Evolutionary conservation across 2,329 filamentous ascomycete species (phyloP).

Genomic region (Trichoderma sp.): DNA sequence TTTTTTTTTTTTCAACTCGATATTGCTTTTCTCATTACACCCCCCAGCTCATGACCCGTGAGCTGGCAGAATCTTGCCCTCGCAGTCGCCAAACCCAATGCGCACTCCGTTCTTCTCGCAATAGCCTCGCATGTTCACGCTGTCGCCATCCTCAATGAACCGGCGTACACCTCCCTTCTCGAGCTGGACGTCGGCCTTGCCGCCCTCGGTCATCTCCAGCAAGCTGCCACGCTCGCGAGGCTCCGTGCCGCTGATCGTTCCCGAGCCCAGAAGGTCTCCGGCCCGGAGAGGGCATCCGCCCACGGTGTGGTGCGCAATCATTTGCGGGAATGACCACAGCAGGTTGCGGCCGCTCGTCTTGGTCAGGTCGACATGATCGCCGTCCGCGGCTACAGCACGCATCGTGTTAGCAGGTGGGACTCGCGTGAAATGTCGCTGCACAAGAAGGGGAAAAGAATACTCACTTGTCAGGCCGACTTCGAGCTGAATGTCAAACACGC

Average conservation of each 20-base stretch:
- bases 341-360: slow-evolving; percentile 50
- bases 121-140: slow-evolving; percentile 65
- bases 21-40: slow-evolving; percentile 6
- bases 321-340: slow-evolving; percentile 80
- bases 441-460: slow-evolving; percentile 28
- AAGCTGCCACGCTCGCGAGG: slow-evolving; percentile 68
- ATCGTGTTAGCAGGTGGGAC: background rate
- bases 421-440: too few species aligned
- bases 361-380: slow-evolving; percentile 40
- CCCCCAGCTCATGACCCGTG: background rate
- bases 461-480: slow-evolving; percentile 46
- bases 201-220: slow-evolving; percentile 71
- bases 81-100: slow-evolving; percentile 71
- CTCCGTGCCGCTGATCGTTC: slow-evolving; percentile 71
- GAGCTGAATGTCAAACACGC: slow-evolving; percentile 43
- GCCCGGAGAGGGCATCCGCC: slow-evolving; percentile 74
- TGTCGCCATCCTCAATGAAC: slow-evolving; percentile 76
- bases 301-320: slow-evolving; percentile 79
- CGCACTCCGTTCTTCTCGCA: slow-evolving; percentile 66
- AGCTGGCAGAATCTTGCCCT: slow-evolving; percentile 29
- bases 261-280: slow-evolving; percentile 76
- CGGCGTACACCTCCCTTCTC: slow-evolving; percentile 66
- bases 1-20: too few species aligned
- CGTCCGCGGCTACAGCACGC: slow-evolving; percentile 35
- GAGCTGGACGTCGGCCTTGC: slow-evolving; percentile 65